Conservation (phyloP, 192 early-diverging fungal genomes). For the Dispira parvispora region DNA sequence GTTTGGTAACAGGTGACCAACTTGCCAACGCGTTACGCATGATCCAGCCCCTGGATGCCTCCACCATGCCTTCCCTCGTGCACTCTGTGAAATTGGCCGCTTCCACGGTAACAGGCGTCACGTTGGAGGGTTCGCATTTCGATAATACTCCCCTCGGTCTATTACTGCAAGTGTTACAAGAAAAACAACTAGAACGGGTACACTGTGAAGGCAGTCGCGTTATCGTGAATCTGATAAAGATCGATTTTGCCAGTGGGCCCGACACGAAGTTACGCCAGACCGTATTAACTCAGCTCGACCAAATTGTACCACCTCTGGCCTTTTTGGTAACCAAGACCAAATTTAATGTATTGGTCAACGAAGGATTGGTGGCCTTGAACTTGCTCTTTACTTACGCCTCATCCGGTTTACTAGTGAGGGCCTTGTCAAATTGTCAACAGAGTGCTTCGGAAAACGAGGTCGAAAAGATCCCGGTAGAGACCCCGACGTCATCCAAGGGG, state of each 20-base stretch:
- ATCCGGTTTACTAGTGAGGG: no score
- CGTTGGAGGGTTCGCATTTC: not conserved
- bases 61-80: not conserved
- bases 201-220: slow-evolving; percentile 2
- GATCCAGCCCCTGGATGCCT: not conserved
- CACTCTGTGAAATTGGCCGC: slow-evolving; percentile 4
- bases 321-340: slow-evolving; percentile 7
- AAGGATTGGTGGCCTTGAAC: not conserved
- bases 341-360: slow-evolving; percentile 1
- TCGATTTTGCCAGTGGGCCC: not conserved
- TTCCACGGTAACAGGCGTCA: not conserved
- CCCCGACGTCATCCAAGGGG: no score
- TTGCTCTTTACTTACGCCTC: not conserved
- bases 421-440: no score
- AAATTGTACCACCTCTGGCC: not conserved
- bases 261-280: not conserved
- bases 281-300: not conserved
- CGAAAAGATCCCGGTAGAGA: no score
- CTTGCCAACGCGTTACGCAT: not conserved
- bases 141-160: slow-evolving; percentile 4
- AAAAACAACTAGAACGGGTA: not conserved
- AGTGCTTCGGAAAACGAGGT: no score
- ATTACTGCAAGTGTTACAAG: not conserved
- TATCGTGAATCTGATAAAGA: not conserved
- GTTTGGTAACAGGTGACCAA: not conserved